These are phyloP conservation scores for Tarenaya hassleriana DNA, from an alignment of 345 rosid genomes.

Conservation along the genomic window DNA sequence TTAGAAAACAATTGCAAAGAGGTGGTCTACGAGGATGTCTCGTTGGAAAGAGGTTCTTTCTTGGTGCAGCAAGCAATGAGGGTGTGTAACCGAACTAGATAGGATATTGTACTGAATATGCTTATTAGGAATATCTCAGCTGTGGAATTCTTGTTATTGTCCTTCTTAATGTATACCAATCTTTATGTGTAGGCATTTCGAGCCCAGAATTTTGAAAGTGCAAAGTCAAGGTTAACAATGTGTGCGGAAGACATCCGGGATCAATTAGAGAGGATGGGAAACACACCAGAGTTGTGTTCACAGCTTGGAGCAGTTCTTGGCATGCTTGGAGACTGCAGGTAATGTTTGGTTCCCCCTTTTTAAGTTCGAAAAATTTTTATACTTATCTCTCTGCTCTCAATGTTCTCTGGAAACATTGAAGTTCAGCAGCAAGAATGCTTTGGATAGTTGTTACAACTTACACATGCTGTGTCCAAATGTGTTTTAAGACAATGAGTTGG, in stretches of 20 bases:
- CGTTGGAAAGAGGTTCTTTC: slow-evolving; percentile 93
- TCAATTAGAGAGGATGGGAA: slow-evolving; percentile 63
- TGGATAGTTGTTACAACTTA: slow-evolving; percentile 9
- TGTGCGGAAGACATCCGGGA: slow-evolving; percentile 80
- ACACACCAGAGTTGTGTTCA: slow-evolving; percentile 80
- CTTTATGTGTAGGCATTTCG: slow-evolving; percentile 59
- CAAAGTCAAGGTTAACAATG: slow-evolving; percentile 70
- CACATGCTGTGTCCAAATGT: slow-evolving; percentile 2
- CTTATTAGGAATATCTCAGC: not conserved
- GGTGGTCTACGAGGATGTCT: slow-evolving; percentile 84
- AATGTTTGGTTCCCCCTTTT: slow-evolving; percentile 21
- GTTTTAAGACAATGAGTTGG: not conserved
- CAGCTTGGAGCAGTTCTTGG: slow-evolving; percentile 99
- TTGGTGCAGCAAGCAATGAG: slow-evolving; percentile 97
- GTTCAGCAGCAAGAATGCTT: slow-evolving; percentile 4
- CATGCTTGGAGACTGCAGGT: slow-evolving; percentile 99
- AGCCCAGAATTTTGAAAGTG: slow-evolving; percentile 83
- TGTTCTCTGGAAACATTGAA: not conserved
- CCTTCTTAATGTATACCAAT: slow-evolving; percentile 12
- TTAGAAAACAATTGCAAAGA: slow-evolving; percentile 38
- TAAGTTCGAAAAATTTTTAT: not conserved
- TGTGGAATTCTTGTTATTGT: slow-evolving; percentile 7
- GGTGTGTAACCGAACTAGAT: slow-evolving; percentile 44
- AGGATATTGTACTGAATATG: not conserved
- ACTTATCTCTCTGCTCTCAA: not conserved